Evolutionary conservation across 257 asterid genomes (phyloP).

Genomic region (Solanum rostratum): DNA sequence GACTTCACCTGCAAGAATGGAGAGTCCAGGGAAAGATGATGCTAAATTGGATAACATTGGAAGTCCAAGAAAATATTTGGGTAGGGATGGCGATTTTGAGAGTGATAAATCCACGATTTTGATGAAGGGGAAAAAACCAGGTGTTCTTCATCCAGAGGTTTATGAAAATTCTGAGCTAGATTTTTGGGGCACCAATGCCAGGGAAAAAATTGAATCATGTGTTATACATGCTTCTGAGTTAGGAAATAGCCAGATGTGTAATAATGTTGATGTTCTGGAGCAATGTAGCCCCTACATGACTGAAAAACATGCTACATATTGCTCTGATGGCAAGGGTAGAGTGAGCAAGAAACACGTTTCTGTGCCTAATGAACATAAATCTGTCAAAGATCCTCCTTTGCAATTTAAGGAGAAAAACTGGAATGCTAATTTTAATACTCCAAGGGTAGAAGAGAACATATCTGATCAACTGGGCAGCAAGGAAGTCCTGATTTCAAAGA

Average conservation of each 20-base stretch:
- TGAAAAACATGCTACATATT: conserved; percentile 9
- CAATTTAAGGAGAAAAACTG: conserved; percentile 13
- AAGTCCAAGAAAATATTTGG: conserved; percentile 22
- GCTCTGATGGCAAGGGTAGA: conserved; percentile 7
- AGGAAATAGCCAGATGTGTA: conserved; percentile 8
- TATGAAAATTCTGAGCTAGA: conserved; percentile 3
- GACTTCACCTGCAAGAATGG: conserved; percentile 23
- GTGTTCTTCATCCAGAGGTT: conserved; percentile 5
- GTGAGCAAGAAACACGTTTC: conserved; percentile 5
- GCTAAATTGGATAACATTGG: conserved; percentile 16
- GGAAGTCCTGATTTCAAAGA: conserved; percentile 17
- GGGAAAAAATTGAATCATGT: conserved; percentile 2
- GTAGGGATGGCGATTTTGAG: conserved; percentile 22
- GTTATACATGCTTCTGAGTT: conserved; percentile 2
- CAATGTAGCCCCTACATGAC: conserved; percentile 2
- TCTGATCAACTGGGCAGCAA: conserved; percentile 17
- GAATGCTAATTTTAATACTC: conserved; percentile 1
- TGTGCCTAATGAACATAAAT: conserved; percentile 9
- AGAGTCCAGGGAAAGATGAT: conserved; percentile 21
- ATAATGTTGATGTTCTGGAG: conserved; percentile 7
- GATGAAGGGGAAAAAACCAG: conserved; percentile 22
- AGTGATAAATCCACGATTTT: conserved; percentile 9
- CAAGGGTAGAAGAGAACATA: conserved; percentile 6
- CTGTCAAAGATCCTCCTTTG: conserved; percentile 17
- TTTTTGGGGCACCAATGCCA: conserved; percentile 5